These are phyloP conservation scores for Lachnellula suecica DNA, from an alignment of 2,329 filamentous ascomycete species.

Conservation along the genomic window DNA sequence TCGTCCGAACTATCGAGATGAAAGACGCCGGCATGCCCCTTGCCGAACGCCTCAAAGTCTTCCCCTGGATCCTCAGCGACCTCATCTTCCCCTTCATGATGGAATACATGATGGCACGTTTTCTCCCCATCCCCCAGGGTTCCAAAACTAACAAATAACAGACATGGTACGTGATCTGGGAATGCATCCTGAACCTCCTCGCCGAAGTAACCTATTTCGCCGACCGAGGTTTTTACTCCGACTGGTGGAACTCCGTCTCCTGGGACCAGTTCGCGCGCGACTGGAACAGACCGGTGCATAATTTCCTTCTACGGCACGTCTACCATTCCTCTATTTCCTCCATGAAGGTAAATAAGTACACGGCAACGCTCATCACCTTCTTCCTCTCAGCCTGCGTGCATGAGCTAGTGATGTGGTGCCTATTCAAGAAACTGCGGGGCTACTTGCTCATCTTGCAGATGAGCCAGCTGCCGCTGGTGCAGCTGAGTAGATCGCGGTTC, in stretches of 20 bases:
- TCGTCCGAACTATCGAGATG: conserved; percentile 64
- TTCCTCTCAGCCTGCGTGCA: conserved; percentile 67
- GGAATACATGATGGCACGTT: conserved; percentile 58
- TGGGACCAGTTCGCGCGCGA: conserved; percentile 79
- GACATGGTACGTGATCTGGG: conserved; percentile 82
- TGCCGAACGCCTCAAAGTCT: conserved; percentile 59
- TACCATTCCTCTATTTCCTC: conserved; percentile 77
- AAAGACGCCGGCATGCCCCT: conserved; percentile 65
- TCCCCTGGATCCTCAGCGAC: conserved; percentile 74
- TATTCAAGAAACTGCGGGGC: conserved; percentile 75
- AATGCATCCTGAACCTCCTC: conserved; percentile 70
- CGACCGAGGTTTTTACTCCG: conserved; percentile 69
- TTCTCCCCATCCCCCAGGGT: not conserved
- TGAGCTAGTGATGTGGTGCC: conserved; percentile 77
- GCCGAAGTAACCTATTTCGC: conserved; percentile 77
- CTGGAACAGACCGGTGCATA: conserved; percentile 81
- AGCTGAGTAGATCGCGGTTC: conserved; percentile 64
- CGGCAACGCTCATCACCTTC: conserved; percentile 75
- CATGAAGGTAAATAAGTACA: conserved; percentile 66
- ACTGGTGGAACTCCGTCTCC: conserved; percentile 63
- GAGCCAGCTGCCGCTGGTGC: conserved; percentile 70
- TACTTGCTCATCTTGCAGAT: conserved; percentile 75
- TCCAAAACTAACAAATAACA: conserved; percentile 32
- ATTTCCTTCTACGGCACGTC: conserved; percentile 75
- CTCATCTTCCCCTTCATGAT: conserved; percentile 78